Percentiles rank a stretch among this genome's conserved stretches.
Conservation (phyloP, 2,329 filamentous ascomycete genomes). For the Ophiocordyceps camponoti-rufipedis region DNA sequence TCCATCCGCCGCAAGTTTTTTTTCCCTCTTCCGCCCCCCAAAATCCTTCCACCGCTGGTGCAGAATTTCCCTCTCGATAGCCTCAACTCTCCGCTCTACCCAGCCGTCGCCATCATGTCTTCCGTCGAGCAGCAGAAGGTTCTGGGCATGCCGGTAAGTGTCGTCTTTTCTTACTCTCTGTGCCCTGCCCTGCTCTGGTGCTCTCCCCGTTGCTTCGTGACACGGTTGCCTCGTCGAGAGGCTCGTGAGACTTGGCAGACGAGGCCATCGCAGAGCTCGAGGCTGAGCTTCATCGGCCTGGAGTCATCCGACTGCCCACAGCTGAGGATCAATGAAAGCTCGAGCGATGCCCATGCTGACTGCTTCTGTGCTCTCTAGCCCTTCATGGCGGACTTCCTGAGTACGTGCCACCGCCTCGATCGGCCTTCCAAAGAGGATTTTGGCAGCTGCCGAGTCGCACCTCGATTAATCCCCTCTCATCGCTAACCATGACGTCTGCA, state of each 20-base stretch:
- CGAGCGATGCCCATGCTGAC: constrained; percentile 13
- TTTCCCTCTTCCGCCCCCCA: constrained; percentile 18
- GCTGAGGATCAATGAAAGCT: constrained; percentile 2
- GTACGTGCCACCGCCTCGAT: constrained; percentile 41
- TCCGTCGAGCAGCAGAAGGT: constrained; percentile 35
- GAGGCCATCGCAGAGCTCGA: neutral
- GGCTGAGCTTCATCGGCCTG: neutral
- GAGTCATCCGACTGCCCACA: neutral
- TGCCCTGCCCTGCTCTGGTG: constrained; percentile 6
- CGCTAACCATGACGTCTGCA: constrained; percentile 19
- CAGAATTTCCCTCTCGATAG: constrained; percentile 25
- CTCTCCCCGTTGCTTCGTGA: constrained; percentile 3
- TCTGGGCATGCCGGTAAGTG: constrained; percentile 50
- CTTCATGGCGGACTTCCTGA: constrained; percentile 97
- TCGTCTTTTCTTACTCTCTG: constrained; percentile 3
- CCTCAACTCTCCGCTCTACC: constrained; percentile 43
- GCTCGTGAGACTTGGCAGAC: neutral
- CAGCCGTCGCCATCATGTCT: constrained; percentile 33
- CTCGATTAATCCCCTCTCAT: neutral
- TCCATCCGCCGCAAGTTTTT: constrained; percentile 31
- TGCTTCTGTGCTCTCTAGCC: constrained; percentile 35
- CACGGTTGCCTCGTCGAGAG: neutral
- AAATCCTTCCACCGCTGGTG: constrained; percentile 24
- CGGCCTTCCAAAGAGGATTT: neutral
- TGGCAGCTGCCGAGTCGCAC: neutral